Base-by-base conservation (phyloP, 768 basidiomycete species). In the Naematelia encephala region DNA sequence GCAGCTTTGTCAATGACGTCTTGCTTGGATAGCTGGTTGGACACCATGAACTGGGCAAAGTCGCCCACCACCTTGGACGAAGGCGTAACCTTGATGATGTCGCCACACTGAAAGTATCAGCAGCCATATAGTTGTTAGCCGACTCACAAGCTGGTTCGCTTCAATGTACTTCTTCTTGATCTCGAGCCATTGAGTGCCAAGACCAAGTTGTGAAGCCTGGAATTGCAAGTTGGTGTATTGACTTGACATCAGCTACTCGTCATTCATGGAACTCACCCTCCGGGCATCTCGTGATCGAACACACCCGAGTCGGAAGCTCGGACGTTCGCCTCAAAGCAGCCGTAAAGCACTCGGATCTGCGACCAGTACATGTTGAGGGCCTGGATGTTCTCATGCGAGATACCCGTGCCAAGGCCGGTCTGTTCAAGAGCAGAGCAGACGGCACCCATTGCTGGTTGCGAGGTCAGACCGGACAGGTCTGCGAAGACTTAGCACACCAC, bases 251-350 rank as follows among this genome's bases (percentile, higher is more conserved):
- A 25, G 42, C 29, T n/a, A 25, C 27, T 49, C 12, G 19, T 48
- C 26, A 11, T n/a, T 3, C 34, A 43, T 42, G 28, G 43, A 77
- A 91, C 91, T 77, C 91, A 91, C 46, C 93, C 94, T 75, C 93
- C 96, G 54, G 94, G 94, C 96, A 99, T 98, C 80, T 96, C 93
- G 79, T 97, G 94, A 74, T 92, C 92, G 77, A 97, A 99, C 54
- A 98, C 93, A 79, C 90, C 91, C 49, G 93, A 96, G 76, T 98
- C 96, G 53, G 91, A 93, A 23, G 92, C 90, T 54, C 91, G 86
- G 68, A 98, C 92, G 73, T 96, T 96, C 56, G 96, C 96, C 78
- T 98, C 96, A 81, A 99, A 99, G 81, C 92, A 96, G 75, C 84
- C 78, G 81, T 99, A 99, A 48, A 98, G 84, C 80, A 89, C 81